A percentile compares a stretch with the other conserved stretches of the same genome.
Conservation (phyloP, 2,329 filamentous ascomycete genomes). For the Penicillium sclerotigenum region DNA sequence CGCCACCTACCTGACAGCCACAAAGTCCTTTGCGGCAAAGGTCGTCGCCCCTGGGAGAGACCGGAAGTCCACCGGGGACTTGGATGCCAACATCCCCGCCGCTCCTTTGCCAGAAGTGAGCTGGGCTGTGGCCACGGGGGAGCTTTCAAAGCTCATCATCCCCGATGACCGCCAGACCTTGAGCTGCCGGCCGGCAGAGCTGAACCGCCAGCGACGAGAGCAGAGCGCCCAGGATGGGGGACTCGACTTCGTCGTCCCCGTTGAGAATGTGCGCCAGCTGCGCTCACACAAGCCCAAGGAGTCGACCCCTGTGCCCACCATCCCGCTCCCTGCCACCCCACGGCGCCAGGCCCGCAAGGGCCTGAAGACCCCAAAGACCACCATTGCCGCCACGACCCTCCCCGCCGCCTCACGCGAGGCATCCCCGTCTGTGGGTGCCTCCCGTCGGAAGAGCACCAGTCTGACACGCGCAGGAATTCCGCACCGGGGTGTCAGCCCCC, state of each 20-base stretch:
- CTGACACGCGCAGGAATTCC: not conserved
- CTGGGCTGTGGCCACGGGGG: slow-evolving; percentile 80
- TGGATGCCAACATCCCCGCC: slow-evolving; percentile 39
- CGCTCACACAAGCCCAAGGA: slow-evolving; percentile 62
- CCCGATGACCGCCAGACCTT: slow-evolving; percentile 70
- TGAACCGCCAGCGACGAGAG: slow-evolving; percentile 64
- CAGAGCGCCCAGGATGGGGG: slow-evolving; percentile 53
- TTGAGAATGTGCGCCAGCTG: slow-evolving; percentile 62
- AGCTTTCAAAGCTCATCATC: slow-evolving; percentile 77
- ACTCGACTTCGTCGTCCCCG: slow-evolving; percentile 30
- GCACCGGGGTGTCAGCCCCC: not conserved
- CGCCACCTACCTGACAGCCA: slow-evolving; percentile 81
- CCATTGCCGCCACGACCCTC: slow-evolving; percentile 54
- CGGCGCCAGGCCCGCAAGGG: slow-evolving; percentile 50
- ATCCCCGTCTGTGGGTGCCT: slow-evolving; percentile 22
- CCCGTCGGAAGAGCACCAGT: slow-evolving; percentile 30
- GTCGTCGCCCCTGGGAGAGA: slow-evolving; percentile 66
- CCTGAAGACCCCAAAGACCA: slow-evolving; percentile 57
- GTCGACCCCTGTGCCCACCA: slow-evolving; percentile 41
- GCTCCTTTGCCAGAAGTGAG: slow-evolving; percentile 77
- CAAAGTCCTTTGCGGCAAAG: slow-evolving; percentile 81
- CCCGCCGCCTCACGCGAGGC: slow-evolving; percentile 32
- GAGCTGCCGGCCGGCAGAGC: slow-evolving; percentile 76
- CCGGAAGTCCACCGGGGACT: slow-evolving; percentile 41
- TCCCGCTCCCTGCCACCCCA: slow-evolving; percentile 53